Base-by-base conservation (phyloP, 2,329 filamentous ascomycete genomes). In the Zarea fungicola region DNA sequence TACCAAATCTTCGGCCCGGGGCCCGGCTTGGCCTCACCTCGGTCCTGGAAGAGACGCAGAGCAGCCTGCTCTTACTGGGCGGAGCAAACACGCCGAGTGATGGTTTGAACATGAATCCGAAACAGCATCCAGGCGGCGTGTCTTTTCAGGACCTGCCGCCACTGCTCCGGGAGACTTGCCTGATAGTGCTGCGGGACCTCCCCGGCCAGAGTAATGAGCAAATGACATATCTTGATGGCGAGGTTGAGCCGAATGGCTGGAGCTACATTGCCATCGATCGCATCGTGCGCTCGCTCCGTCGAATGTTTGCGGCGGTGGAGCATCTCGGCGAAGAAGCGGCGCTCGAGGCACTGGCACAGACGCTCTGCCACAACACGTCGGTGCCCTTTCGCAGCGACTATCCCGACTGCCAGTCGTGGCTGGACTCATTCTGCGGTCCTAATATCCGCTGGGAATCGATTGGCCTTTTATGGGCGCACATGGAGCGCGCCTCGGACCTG, bases 391-490 rank as follows among this genome's bases (percentile, higher is more conserved):
- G 53, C 0, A 69, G 73, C 13, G 58, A 67, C 0, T 61, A 67
- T 8, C 51, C 59, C 0, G 60, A 64, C n/a, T 54, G 65, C 0
- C 53, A 64, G 4, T 56, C 56, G n/a, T 75, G 70, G 69, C 54
- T 67, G 1, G 57, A 55, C 2, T 67, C 72, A 29, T 70, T 74
- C 41, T 61, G 59, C 0, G 70, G 70, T 0, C 51, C 52, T 0
- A 65, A 65, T 14, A 56, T 71, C 18, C 62, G 72, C 1, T 75
- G 72, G 72, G 72, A 75, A 45, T 65, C 67, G 0, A 47, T 75
- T 1, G 71, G 70, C 0, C 45, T 73, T 10, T 54, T 72, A 2
- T 74, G 42, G 42, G 42, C 42, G 6, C 41, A 50, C 29, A 39
- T 45, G 35, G 42, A 45, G 22, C 42, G 42, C 13, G 48, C 34